A percentile compares a stretch with the other conserved stretches of the same genome.
These are phyloP conservation scores for Vaccinium macrocarpon DNA, from an alignment of 148 eudicot genomes.

Conservation along the genomic window DNA sequence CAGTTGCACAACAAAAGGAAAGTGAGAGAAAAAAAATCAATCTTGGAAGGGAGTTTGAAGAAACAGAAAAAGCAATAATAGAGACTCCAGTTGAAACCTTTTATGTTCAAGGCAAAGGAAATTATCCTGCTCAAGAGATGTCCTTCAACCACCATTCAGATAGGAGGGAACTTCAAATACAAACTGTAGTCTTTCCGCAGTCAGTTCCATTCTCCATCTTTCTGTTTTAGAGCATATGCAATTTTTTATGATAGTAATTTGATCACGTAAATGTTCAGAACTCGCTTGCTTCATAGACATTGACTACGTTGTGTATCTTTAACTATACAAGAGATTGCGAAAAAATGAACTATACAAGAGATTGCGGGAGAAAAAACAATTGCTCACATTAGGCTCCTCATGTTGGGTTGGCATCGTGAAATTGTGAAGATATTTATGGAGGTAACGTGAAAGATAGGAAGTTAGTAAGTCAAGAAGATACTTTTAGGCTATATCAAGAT, in stretches of 20 bases:
- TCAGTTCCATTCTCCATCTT: slow-evolving; percentile 9
- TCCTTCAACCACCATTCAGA: neutral
- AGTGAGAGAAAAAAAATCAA: neutral
- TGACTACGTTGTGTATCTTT: neutral
- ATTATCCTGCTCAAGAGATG: neutral
- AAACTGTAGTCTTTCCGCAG: neutral
- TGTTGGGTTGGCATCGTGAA: neutral
- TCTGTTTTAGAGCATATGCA: neutral
- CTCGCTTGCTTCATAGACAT: neutral
- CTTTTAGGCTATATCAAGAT: neutral
- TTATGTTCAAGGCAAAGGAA: neutral
- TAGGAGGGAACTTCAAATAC: neutral
- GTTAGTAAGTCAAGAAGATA: neutral
- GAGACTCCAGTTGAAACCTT: neutral
- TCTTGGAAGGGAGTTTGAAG: neutral
- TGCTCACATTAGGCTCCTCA: neutral
- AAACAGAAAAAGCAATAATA: neutral
- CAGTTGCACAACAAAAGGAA: neutral
- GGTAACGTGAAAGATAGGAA: neutral
- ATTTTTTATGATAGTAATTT: neutral
- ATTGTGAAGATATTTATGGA: neutral
- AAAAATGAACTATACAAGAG: neutral
- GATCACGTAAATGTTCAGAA: neutral
- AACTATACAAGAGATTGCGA: too few relatives aligned
- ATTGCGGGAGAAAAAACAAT: neutral